phyloP scores from a whole-genome alignment of 2,329 filamentous ascomycete species.

The Fusarium lateritium region DNA sequence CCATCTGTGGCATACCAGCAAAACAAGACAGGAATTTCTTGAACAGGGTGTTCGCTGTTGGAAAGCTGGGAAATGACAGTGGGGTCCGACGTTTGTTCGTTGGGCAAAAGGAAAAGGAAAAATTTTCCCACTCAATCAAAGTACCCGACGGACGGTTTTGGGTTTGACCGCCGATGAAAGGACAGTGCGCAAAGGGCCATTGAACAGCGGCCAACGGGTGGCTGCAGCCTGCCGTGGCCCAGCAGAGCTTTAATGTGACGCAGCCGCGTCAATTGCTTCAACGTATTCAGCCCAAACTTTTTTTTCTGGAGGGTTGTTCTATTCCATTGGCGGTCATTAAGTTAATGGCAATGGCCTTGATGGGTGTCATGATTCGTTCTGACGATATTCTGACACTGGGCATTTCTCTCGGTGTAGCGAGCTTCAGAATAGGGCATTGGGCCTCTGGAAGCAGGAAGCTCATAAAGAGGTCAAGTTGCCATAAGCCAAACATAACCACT shows the following conservation, averaged over 20 bases:
- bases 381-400: conserved; percentile 2
- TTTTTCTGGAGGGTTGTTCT: background rate
- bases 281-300: conserved; percentile 11
- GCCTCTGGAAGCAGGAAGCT: conserved; percentile 8
- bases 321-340: conserved; percentile 6
- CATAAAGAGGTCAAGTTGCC: conserved; percentile 42
- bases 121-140: conserved; percentile 31
- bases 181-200: conserved; percentile 37
- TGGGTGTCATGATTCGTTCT: background rate
- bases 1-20: background rate
- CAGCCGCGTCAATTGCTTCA: conserved; percentile 24
- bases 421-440: background rate
- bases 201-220: conserved; percentile 11
- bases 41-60: conserved; percentile 10
- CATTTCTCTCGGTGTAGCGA: background rate
- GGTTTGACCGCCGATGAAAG: conserved; percentile 14
- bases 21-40: background rate
- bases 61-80: conserved; percentile 40
- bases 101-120: conserved; percentile 33
- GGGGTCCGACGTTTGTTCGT: conserved; percentile 27
- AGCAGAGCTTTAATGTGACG: conserved; percentile 34
- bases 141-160: conserved; percentile 1
- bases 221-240: conserved; percentile 11
- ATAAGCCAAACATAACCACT: conserved; percentile 7
- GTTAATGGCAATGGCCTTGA: background rate